Base-by-base conservation (phyloP, 225 moss, liverwort and hornwort species). In the Rhytidiadelphus loreus region DNA sequence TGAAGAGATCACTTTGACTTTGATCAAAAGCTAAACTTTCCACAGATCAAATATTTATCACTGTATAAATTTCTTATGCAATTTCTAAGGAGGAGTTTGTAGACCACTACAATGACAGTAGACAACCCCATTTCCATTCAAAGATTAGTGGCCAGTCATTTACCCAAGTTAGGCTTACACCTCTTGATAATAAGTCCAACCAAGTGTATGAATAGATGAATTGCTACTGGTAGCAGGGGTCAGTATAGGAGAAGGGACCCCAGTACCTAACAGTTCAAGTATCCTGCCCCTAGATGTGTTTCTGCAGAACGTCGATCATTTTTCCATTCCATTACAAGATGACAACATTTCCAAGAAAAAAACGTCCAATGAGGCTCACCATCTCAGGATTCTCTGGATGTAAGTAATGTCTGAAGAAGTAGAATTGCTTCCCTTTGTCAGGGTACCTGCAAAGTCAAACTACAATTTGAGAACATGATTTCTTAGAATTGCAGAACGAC, bases 401-500 rank as follows among this genome's bases (percentile, higher is more conserved):
- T 60, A 96, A 84, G 87, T 99, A 99, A 90, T 96, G 90, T 81
- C 94, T 96, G 93, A 96, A 99, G 79, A 99, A 97, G 80, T 91
- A 87, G 85, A 95, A 93, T 68, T 99, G 98, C 84, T 91, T 94
- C 80, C 93, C 93, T 87, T 96, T 97, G 85, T 92, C 90, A 73
- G 98, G 98, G 77, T 97, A 99, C 91, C 98, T 99, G 94, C 88
- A 90, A 77, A 90, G 37, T 58, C 32, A 58, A 64, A 89, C 58
- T 30, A 48, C 41, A 57, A n/a, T 57, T 73, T 84, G 25, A 79
- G 66, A 68, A 30, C 41, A 81, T 64, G 37, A 50, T 83, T 48
- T 84, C 59, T 76, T 30, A 39, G 66, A 33, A 52, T 65, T 75
- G 52, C 87, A 73, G 50, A 80, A 85, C 41, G 29, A 53, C 62